Evolutionary conservation across 1,284 basidiomycete genomes (phyloP).

Genomic region (Tylopilus orsonianus): DNA sequence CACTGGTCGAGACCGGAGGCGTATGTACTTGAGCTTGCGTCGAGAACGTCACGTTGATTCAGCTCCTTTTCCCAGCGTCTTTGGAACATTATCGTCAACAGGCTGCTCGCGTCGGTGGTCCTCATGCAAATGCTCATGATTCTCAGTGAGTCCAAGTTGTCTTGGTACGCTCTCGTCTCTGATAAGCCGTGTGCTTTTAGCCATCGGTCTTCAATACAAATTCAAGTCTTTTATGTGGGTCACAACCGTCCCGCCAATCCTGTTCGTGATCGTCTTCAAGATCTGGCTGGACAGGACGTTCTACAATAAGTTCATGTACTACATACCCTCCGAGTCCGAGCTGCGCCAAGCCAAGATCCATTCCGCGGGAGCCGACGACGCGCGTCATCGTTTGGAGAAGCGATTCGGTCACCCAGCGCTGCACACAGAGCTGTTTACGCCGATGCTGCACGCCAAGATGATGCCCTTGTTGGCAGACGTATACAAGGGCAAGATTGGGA

Average conservation of each 20-base stretch:
- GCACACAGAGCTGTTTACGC: constrained; percentile 78
- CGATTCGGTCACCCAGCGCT: constrained; percentile 87
- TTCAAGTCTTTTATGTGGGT: constrained; percentile 75
- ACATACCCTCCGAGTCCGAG: constrained; percentile 71
- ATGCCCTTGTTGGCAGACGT: constrained; percentile 74
- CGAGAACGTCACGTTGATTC: neutral
- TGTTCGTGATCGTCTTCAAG: constrained; percentile 81
- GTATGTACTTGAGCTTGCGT: constrained; percentile 46
- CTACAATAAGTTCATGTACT: constrained; percentile 75
- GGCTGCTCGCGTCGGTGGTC: constrained; percentile 71
- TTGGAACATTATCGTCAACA: constrained; percentile 91
- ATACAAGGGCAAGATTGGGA: constrained; percentile 69
- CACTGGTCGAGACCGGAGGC: constrained; percentile 88
- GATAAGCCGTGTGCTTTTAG: constrained; percentile 39
- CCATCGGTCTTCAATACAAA: constrained; percentile 80
- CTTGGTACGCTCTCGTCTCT: neutral
- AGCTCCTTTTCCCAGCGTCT: constrained; percentile 55
- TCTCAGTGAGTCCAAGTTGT: constrained; percentile 62
- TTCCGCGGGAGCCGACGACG: constrained; percentile 67
- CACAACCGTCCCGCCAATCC: constrained; percentile 71
- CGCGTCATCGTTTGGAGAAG: constrained; percentile 70
- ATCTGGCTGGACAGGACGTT: constrained; percentile 72
- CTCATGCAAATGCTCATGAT: constrained; percentile 87
- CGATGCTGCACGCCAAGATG: constrained; percentile 85
- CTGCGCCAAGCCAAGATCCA: constrained; percentile 69